Conservation (phyloP, 2,329 filamentous ascomycete genomes). For the Aspergillus costaricaensis region DNA sequence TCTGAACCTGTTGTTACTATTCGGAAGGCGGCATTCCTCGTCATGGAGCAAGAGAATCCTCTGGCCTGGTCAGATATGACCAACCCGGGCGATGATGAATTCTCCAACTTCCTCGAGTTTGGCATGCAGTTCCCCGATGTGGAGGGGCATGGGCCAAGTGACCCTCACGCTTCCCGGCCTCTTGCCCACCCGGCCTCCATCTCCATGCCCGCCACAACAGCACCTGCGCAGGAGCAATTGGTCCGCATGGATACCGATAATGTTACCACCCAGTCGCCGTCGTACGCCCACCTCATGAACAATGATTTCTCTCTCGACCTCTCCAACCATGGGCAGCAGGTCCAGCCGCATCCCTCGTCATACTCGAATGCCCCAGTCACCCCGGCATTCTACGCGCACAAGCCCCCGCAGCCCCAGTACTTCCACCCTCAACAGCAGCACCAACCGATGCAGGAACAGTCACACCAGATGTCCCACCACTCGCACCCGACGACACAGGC, state of each 20-base stretch:
- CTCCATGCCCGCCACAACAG: conserved; percentile 36
- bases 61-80: conserved; percentile 38
- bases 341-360: conserved; percentile 30
- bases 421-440: conserved; percentile 22
- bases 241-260: conserved; percentile 32
- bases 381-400: conserved; percentile 36
- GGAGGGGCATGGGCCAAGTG: conserved; percentile 41
- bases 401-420: conserved; percentile 30
- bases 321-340: conserved; percentile 22
- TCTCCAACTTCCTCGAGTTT: conserved; percentile 53
- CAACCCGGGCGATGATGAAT: conserved; percentile 48
- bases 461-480: conserved; percentile 29
- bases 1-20: too few relatives aligned
- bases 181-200: conserved; percentile 36
- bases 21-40: neutral
- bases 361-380: conserved; percentile 36
- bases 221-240: conserved; percentile 27
- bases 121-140: conserved; percentile 49
- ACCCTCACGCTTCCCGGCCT: conserved; percentile 37
- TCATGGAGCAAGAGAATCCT: conserved; percentile 43
- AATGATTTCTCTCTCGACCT: conserved; percentile 40
- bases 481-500: conserved; percentile 25
- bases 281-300: conserved; percentile 36
- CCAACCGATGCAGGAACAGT: conserved; percentile 31
- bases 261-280: conserved; percentile 26